Percentiles rank a stretch among this genome's conserved stretches.
Conservation (phyloP, 164 flowering plant species). For the Stephania cephalantha region DNA sequence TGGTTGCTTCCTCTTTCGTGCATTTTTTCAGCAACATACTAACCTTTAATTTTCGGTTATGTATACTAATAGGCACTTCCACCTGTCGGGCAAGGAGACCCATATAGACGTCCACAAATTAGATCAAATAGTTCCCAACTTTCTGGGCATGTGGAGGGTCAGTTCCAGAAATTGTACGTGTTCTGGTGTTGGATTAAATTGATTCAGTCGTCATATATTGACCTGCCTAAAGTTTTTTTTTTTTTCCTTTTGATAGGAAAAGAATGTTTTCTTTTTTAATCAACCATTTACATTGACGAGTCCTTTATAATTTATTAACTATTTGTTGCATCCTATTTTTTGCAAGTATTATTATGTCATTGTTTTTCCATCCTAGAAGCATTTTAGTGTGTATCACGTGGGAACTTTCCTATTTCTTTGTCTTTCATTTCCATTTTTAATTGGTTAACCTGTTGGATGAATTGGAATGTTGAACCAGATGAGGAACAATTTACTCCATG, state of each 20-base stretch:
- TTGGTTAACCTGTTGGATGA: not conserved
- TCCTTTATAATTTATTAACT: not conserved
- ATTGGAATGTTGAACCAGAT: not conserved
- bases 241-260: no score
- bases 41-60: constrained; percentile 2
- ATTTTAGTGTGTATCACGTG: not conserved
- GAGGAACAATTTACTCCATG: not conserved
- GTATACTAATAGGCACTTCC: constrained; percentile 25
- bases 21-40: not conserved
- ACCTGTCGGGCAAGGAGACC: constrained; percentile 24
- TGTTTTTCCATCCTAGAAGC: not conserved
- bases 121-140: constrained; percentile 23
- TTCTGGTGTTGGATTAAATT: constrained; percentile 5
- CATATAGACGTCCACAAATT: constrained; percentile 28
- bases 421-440: not conserved
- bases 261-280: not conserved
- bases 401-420: not conserved
- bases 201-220: not conserved
- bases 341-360: not conserved
- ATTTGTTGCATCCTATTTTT: not conserved
- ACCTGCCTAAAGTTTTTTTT: not conserved
- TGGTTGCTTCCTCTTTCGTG: not conserved
- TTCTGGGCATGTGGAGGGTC: constrained; percentile 35
- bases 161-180: constrained; percentile 58
- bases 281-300: not conserved